phyloP scores from a whole-genome alignment of 192 early-diverging fungal genomes.

The Mortierella hygrophila region DNA sequence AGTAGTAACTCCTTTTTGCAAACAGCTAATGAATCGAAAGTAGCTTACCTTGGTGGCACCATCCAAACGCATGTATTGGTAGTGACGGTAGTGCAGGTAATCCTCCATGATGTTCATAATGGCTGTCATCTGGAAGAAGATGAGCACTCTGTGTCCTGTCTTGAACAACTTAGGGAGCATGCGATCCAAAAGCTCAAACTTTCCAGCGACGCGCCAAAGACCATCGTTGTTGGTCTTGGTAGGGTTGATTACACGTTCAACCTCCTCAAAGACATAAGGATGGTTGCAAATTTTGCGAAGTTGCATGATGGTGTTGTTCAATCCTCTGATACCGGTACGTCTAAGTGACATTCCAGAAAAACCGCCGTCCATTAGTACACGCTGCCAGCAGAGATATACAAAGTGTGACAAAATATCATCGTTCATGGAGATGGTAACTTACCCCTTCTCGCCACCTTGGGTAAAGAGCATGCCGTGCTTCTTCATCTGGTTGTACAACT shows the following conservation, averaged over 20 bases:
- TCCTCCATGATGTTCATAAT: conserved; percentile 99
- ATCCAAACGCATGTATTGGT: conserved; percentile 87
- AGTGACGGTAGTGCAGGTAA: conserved; percentile 83
- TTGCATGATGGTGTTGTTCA: conserved; percentile 99
- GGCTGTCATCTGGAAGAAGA: conserved; percentile 89
- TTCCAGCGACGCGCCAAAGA: conserved; percentile 89
- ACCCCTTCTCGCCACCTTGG: conserved; percentile 72
- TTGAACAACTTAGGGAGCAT: conserved; percentile 91
- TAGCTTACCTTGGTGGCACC: conserved; percentile 81
- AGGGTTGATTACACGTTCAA: conserved; percentile 88
- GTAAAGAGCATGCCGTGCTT: conserved; percentile 80
- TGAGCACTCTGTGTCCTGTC: conserved; percentile 84
- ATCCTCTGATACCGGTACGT: conserved; percentile 75
- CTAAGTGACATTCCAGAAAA: conserved; percentile 13
- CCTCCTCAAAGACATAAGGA: conserved; percentile 96
- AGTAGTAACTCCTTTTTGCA: neutral
- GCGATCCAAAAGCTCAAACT: conserved; percentile 97
- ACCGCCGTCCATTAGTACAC: neutral
- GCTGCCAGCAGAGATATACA: neutral
- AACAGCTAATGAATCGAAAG: neutral
- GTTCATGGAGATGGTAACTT: conserved; percentile 19
- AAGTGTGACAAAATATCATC: neutral
- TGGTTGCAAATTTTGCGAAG: conserved; percentile 99
- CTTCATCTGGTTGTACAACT: conserved; percentile 90
- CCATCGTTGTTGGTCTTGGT: conserved; percentile 75